Base-by-base conservation (phyloP, 495 filamentous ascomycete genomes). In the Lasiosphaeria hispida region DNA sequence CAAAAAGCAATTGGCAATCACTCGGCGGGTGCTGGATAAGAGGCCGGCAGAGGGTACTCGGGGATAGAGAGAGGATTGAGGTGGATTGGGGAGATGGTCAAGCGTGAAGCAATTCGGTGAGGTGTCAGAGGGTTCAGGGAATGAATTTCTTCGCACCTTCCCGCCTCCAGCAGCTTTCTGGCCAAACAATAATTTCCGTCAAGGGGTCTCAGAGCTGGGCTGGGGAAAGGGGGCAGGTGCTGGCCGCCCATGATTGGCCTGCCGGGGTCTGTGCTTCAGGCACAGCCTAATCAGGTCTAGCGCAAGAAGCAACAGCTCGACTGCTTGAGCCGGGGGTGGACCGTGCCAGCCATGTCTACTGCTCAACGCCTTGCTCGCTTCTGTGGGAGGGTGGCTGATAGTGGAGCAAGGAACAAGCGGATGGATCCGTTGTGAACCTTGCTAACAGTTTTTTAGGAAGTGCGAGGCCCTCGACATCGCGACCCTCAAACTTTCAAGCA, bases 171-270 rank as follows among this genome's bases (percentile, higher is more conserved):
- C 70, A 70, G 71, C 59, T 63, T 53, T 59, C 51, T 38, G 71
- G 68, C 70, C 56, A 72, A 72, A 75, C 67, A 77, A 76, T 76
- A 76, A 79, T 77, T 79, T 76, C 75, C 74, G 63, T 69, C 68
- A 71, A 75, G 69, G 68, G 68, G 65, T 63, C 63, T 41, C 58
- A 55, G 37, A 62, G 59, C 62, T 62, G 55, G 58, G 61, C 66
- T 65, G 57, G 68, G 71, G 72, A 74, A 77, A 75, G 72, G 76
- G 74, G 74, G 65, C 66, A 69, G 62, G 62, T 57, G 58, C 62
- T 67, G 61, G 59, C 62, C 61, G 56, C 50, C 62, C 41, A 49
- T 75, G 65, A 78, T 78, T 76, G 75, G 74, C 61, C 57, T 43
- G 55, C 59, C 53, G 51, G 53, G n/a, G 67, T 63, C 69, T 44